These are phyloP conservation scores for Fragilaria crotonensis DNA, from an alignment of 108 stramenopile genomes.

Conservation along the genomic window DNA sequence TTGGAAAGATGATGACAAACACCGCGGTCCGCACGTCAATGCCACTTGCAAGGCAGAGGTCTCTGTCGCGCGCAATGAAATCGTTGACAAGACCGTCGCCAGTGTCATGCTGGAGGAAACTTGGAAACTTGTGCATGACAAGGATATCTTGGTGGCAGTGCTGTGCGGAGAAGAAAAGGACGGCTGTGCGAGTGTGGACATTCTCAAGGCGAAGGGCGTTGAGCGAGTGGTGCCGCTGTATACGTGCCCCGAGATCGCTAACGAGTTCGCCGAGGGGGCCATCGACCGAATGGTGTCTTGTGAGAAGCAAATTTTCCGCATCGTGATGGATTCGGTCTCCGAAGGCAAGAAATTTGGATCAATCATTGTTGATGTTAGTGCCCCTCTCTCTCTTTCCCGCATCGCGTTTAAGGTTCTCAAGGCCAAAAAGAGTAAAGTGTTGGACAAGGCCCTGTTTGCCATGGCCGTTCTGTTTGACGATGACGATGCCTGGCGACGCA, in stretches of 20 bases:
- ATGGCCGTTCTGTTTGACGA: neutral
- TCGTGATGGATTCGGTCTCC: slow-evolving; percentile 3
- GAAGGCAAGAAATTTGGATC: slow-evolving; percentile 11
- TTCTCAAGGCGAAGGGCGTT: slow-evolving; percentile 9
- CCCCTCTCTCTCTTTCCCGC: slow-evolving; percentile 12
- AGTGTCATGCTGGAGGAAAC: slow-evolving; percentile 6
- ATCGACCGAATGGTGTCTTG: slow-evolving; percentile 17
- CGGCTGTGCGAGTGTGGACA: slow-evolving; percentile 8
- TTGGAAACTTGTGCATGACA: neutral
- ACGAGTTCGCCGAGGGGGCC: neutral
- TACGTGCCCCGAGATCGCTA: slow-evolving; percentile 15
- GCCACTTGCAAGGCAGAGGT: slow-evolving; percentile 1
- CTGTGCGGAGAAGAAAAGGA: slow-evolving; percentile 15
- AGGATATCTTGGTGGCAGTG: slow-evolving; percentile 9
- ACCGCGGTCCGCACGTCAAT: slow-evolving; percentile 53
- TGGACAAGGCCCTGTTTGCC: slow-evolving; percentile 1
- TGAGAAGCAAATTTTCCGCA: slow-evolving; percentile 17
- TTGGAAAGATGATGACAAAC: slow-evolving; percentile 71
- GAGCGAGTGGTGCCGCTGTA: slow-evolving; percentile 17
- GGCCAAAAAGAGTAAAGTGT: neutral
- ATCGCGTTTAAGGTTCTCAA: slow-evolving; percentile 20
- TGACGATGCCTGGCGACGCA: slow-evolving; percentile 13
- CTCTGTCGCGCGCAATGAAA: neutral
- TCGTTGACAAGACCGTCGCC: neutral
- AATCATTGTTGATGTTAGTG: slow-evolving; percentile 22